Evolutionary conservation across 306 rosid species (phyloP).

Genomic region (Lathyrus tuberosus): DNA sequence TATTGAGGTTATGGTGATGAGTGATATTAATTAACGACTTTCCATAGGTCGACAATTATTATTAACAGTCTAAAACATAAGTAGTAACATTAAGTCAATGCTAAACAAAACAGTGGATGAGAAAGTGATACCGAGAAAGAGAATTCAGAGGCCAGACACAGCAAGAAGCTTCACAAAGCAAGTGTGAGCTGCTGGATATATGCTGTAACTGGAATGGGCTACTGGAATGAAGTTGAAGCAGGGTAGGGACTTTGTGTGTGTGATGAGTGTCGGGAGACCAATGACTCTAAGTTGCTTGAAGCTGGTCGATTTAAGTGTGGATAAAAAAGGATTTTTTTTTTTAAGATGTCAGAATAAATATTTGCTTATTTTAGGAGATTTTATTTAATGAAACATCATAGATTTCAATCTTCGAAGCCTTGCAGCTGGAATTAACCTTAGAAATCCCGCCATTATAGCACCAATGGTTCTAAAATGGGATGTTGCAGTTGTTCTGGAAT

Average conservation of each 20-base stretch:
- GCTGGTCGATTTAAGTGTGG: conserved; percentile 13
- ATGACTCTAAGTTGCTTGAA: neutral
- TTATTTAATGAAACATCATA: neutral
- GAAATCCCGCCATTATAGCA: neutral
- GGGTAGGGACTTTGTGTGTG: neutral
- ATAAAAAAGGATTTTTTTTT: neutral
- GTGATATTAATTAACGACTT: conserved; percentile 8
- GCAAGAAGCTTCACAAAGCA: conserved; percentile 5
- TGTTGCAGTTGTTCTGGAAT: conserved; percentile 1
- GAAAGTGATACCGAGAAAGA: conserved; percentile 3
- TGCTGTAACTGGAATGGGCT: neutral
- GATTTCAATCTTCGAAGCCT: conserved; percentile 25
- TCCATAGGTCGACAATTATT: neutral
- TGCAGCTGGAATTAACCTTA: conserved; percentile 9
- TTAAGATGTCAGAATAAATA: neutral
- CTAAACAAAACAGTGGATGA: conserved; percentile 3
- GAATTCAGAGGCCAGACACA: neutral
- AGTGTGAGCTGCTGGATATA: neutral
- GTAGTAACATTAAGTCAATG: neutral
- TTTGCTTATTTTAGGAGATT: neutral
- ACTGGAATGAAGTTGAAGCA: neutral
- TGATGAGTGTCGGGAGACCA: conserved; percentile 25
- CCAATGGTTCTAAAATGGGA: neutral
- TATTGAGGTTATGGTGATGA: conserved; percentile 3
- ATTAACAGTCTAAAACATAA: neutral